Percentiles rank a stretch among this genome's conserved stretches.
Evolutionary conservation across 176 grass and related monocot species (phyloP).

Genomic region (Metroxylon sagu): DNA sequence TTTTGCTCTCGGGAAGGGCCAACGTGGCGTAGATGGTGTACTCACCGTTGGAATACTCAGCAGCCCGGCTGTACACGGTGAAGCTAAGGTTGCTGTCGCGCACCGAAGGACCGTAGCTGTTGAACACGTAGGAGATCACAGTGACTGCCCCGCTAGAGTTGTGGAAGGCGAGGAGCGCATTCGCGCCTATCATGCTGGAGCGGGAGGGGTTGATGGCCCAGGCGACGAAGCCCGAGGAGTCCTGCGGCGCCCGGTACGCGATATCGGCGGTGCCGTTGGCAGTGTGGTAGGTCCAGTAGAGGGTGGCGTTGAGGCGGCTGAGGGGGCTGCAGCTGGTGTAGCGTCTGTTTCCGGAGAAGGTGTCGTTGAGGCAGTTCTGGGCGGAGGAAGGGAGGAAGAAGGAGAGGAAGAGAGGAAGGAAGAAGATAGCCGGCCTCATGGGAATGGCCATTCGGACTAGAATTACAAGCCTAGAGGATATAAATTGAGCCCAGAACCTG

Average conservation of each 20-base stretch:
- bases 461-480: no score
- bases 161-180: constrained; percentile 26
- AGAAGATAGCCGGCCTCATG: background rate
- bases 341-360: constrained; percentile 10
- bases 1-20: constrained; percentile 26
- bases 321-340: constrained; percentile 33
- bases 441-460: no score
- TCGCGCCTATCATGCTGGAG: constrained; percentile 20
- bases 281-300: constrained; percentile 47
- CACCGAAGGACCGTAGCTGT: background rate
- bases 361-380: constrained; percentile 4
- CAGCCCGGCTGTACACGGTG: constrained; percentile 2
- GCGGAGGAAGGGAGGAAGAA: background rate
- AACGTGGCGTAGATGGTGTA: constrained; percentile 43
- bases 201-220: constrained; percentile 32
- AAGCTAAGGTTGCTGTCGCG: constrained; percentile 22
- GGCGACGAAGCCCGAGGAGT: constrained; percentile 7
- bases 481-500: no score
- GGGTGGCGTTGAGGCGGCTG: constrained; percentile 16
- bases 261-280: constrained; percentile 38
- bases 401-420: background rate
- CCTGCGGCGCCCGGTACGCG: constrained; percentile 32
- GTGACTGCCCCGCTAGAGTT: constrained; percentile 1
- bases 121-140: constrained; percentile 12
- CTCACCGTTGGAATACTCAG: constrained; percentile 20